Base-by-base conservation (phyloP, 179 eudicot genomes). In the Carnegiea gigantea region DNA sequence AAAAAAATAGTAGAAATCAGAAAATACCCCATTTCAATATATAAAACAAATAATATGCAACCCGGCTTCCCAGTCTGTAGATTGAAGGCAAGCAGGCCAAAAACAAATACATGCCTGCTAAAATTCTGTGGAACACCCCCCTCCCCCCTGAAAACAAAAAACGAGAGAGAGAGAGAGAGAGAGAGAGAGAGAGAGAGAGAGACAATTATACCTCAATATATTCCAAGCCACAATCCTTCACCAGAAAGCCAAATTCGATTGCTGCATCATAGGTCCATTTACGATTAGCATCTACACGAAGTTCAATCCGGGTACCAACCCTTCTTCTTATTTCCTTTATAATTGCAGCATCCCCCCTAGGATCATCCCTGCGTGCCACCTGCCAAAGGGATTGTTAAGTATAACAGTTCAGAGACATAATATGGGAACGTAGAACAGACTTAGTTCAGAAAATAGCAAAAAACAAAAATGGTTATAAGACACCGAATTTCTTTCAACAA, bases 281-380 rank as follows among this genome's bases (percentile, higher is more conserved):
- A 60, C 92, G 89, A 83, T 97, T 95, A 33, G 99, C 99, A 91
- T 97, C 99, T 73, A 86, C 99, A 82, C 98, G 97, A 36, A 97
- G 88, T 80, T 84, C 86, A 81, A 95, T 79, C 38, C 85, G 67
- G 72, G 83, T 74, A 40, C 99, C 99, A 78, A 97, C 89, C 84
- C 83, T 91, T 84, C 83, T 87, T 82, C 99, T 92, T 79, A 95
- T 89, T 88, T 92, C 97, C 83, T 84, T 83, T 81, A 97, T 83
- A 82, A 93, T 92, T 77, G 83, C 85, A 54, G 91, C 92, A 90
- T 97, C 98, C 82, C 90, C 93, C 80, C 80, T 85, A 10, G 99
- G 98, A 86, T 93, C 91, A 79, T 85, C 83, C 78, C 95, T 84
- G 64, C 98, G 95, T 67, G 92, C 99, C 40, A 96, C 99, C 99